phyloP scores from a whole-genome alignment of 2,329 filamentous ascomycete genomes.

The Sarocladiaceae sp. region DNA sequence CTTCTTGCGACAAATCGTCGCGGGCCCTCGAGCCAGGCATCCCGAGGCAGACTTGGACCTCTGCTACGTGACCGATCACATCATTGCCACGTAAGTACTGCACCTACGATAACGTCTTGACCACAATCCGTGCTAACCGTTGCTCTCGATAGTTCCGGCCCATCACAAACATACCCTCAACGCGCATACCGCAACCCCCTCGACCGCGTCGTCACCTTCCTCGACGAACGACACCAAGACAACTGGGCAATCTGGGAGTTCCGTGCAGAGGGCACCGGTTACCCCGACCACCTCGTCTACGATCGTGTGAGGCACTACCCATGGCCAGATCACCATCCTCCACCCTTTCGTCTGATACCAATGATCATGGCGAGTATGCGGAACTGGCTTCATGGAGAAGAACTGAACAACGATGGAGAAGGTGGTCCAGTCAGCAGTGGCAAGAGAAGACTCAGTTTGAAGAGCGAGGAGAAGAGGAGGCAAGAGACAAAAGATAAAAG shows the following conservation, averaged over 20 bases:
- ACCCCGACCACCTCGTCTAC: constrained; percentile 87
- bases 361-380: constrained; percentile 90
- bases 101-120: not conserved
- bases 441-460: constrained; percentile 1
- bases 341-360: constrained; percentile 84
- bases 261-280: constrained; percentile 91
- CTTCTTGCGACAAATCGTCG: constrained; percentile 85
- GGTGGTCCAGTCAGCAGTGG: not conserved
- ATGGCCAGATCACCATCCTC: constrained; percentile 96
- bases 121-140: not conserved
- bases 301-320: constrained; percentile 84
- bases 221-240: constrained; percentile 76
- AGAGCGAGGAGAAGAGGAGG: constrained; percentile 14
- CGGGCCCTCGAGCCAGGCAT: constrained; percentile 78
- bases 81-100: constrained; percentile 51
- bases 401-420: constrained; percentile 21
- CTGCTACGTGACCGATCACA: constrained; percentile 89
- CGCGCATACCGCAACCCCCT: constrained; percentile 92
- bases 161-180: constrained; percentile 83
- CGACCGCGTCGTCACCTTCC: constrained; percentile 78
- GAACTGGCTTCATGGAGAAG: constrained; percentile 68
- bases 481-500: constrained; percentile 39
- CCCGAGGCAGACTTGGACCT: constrained; percentile 86
- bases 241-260: constrained; percentile 99
- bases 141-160: constrained; percentile 67